Percentiles rank a stretch among this genome's conserved stretches.
Conservation (phyloP, 306 rosid genomes). For the Elaeagnus macrophylla region DNA sequence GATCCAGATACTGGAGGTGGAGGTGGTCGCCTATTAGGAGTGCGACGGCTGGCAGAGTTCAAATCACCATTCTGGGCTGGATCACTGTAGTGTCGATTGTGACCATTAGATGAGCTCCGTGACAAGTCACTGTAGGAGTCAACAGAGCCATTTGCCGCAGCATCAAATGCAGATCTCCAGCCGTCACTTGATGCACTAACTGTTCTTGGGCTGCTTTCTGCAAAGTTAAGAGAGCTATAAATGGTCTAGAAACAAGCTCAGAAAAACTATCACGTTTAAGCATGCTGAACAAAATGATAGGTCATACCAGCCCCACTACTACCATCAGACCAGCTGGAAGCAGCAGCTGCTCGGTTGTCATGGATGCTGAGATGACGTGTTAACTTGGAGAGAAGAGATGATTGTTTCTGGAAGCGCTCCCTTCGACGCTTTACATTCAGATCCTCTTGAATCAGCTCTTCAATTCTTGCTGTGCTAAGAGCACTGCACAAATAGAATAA, state of each 20-base stretch:
- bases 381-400: constrained; percentile 82
- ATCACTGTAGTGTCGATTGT: constrained; percentile 61
- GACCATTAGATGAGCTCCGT: constrained; percentile 75
- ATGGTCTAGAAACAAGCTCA: neutral
- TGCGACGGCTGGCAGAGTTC: constrained; percentile 60
- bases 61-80: constrained; percentile 73
- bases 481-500: constrained; percentile 35
- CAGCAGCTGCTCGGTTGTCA: constrained; percentile 77
- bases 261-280: neutral
- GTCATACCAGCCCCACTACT: constrained; percentile 41
- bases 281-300: neutral
- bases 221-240: constrained; percentile 17
- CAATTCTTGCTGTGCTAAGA: constrained; percentile 81
- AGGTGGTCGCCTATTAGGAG: constrained; percentile 85
- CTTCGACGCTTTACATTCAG: constrained; percentile 77
- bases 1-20: constrained; percentile 64
- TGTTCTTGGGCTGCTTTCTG: constrained; percentile 87
- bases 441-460: constrained; percentile 87
- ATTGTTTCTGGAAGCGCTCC: constrained; percentile 75
- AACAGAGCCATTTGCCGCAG: constrained; percentile 62
- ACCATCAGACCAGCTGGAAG: constrained; percentile 74
- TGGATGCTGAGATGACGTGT: constrained; percentile 89
- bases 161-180: constrained; percentile 92
- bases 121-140: constrained; percentile 23
- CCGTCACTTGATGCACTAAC: constrained; percentile 60